Percentiles rank a stretch among this genome's conserved stretches.
These are phyloP conservation scores for Debaryomyces sp. DNA, from an alignment of 1,139 yeast species.

Conservation along the genomic window DNA sequence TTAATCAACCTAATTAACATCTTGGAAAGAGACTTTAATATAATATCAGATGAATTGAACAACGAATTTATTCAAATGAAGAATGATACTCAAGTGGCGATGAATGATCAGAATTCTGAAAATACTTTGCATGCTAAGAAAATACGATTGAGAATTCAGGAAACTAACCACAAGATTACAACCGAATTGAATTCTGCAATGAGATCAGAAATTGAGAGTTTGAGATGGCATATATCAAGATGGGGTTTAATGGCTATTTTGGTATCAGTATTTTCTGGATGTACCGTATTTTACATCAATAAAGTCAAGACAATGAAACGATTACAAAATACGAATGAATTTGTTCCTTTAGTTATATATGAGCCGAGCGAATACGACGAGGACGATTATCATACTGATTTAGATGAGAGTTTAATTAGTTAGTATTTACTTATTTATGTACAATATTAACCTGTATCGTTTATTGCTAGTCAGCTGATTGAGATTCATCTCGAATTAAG, in stretches of 20 bases:
- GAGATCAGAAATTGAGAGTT: slow-evolving; percentile 82
- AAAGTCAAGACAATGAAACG: slow-evolving; percentile 29
- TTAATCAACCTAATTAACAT: slow-evolving; percentile 67
- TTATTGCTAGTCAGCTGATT: slow-evolving; percentile 8
- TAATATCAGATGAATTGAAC: slow-evolving; percentile 75
- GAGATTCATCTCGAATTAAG: neutral
- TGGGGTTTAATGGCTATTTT: slow-evolving; percentile 74
- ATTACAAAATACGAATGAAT: slow-evolving; percentile 34
- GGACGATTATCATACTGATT: slow-evolving; percentile 50
- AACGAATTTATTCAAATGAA: slow-evolving; percentile 66
- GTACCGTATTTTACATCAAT: slow-evolving; percentile 45
- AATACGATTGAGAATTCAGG: slow-evolving; percentile 74
- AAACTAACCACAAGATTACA: slow-evolving; percentile 81
- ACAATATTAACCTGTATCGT: neutral
- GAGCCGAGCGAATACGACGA: slow-evolving; percentile 54
- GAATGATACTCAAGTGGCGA: slow-evolving; percentile 80
- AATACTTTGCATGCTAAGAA: slow-evolving; percentile 76
- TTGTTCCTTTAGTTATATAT: slow-evolving; percentile 47
- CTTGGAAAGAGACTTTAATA: slow-evolving; percentile 70
- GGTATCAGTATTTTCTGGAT: slow-evolving; percentile 43
- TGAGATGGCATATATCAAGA: slow-evolving; percentile 92
- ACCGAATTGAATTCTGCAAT: slow-evolving; percentile 82
- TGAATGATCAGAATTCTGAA: slow-evolving; percentile 85
- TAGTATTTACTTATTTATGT: slow-evolving; percentile 2
- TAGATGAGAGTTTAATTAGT: slow-evolving; percentile 27